Base-by-base conservation (phyloP, 1,284 basidiomycete species). In the Boletus hoseneyae region DNA sequence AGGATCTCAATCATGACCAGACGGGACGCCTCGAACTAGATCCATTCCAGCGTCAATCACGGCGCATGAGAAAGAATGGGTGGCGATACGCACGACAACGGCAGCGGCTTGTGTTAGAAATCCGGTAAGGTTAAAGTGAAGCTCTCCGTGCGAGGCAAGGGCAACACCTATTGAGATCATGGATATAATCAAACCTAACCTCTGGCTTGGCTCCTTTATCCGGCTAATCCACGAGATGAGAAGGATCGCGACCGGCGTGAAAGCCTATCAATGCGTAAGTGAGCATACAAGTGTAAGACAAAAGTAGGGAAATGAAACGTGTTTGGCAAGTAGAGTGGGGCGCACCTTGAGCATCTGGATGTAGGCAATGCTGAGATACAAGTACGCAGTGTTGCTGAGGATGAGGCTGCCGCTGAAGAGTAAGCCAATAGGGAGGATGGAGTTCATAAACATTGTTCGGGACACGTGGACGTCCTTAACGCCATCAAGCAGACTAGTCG, bases 1-100 rank as follows among this genome's bases (percentile, higher is more conserved):
- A 98, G 82, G 50, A 96, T 85, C 69, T 98, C 90, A 57, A 98
- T 97, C 88, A 98, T 94, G 39, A 98, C 93, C 16, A 98, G 81
- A 44, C 95, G 85, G 30, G 88, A 90, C 2, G 90, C 86, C 70
- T 95, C 92, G 58, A 95, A 94, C 79, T 84, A 66, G 50, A 61
- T 45, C 10, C 34, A 32, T 39, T 6, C 13, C 13, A 61, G 23
- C 32, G 38, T 58, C 32, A 56, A 30, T 47, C 9, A n/a, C 9
- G 15, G 33, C 0, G 8, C 3, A 37, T n/a, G 9, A 12, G 34
- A 38, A n/a, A 4, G 29, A 13, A n/a, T 33, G 30, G 36, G 37
- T 3, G 42, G 21, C 29, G 33, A 35, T 30, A 78, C 83, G 58
- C 65, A 87, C 86, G 33, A 70, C 79, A 53, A 94, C 83, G n/a